These are phyloP conservation scores for Lasiodiplodia hormozganensis DNA, from an alignment of 2,329 filamentous ascomycete genomes.

Conservation along the genomic window DNA sequence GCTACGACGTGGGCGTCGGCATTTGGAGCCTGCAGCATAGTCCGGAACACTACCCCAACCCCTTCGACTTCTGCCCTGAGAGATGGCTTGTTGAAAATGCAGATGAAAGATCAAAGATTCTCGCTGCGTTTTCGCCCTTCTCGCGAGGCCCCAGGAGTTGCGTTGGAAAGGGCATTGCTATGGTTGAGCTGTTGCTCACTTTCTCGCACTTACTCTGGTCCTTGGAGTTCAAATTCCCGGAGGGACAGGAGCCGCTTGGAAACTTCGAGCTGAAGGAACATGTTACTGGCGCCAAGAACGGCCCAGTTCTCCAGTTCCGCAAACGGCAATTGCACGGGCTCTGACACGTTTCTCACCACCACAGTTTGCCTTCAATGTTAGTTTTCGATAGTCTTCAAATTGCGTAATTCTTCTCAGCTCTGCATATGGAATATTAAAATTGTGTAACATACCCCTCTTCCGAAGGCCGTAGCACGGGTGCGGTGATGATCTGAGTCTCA, in stretches of 20 bases:
- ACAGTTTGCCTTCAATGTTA: neutral
- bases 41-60: constrained; percentile 44
- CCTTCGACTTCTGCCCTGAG: constrained; percentile 45
- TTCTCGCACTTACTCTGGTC: constrained; percentile 63
- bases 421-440: neutral
- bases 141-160: constrained; percentile 73
- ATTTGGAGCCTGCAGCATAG: constrained; percentile 51
- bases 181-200: constrained; percentile 63
- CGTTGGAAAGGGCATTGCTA: constrained; percentile 72
- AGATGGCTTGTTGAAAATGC: constrained; percentile 22
- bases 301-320: constrained; percentile 17
- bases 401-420: neutral
- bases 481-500: constrained; percentile 5
- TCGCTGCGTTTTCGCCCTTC: constrained; percentile 70
- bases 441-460: neutral
- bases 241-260: constrained; percentile 5
- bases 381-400: neutral
- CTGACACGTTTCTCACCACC: neutral
- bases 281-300: constrained; percentile 8
- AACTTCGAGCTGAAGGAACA: constrained; percentile 13
- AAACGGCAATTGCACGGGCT: constrained; percentile 4
- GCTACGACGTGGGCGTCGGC: constrained; percentile 47
- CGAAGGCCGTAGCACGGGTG: neutral
- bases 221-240: constrained; percentile 57
- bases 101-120: constrained; percentile 2